These are phyloP conservation scores for Coleophoma crateriformis DNA, from an alignment of 2,329 filamentous ascomycete species.

Conservation along the genomic window DNA sequence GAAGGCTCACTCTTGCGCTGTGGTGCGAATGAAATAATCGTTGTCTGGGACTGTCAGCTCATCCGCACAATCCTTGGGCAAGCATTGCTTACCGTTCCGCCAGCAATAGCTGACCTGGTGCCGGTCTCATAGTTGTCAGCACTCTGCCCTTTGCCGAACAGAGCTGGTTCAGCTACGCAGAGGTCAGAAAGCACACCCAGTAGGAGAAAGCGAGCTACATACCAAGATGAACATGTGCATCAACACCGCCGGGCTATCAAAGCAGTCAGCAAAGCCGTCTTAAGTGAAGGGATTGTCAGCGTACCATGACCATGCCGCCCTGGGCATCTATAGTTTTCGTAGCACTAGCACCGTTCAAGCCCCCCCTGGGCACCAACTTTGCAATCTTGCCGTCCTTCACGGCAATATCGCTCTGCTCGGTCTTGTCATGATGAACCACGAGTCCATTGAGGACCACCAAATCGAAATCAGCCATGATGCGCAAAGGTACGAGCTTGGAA, in stretches of 20 bases:
- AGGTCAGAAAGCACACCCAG: not conserved
- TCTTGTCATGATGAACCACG: conserved; percentile 32
- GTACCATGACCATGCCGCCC: conserved; percentile 37
- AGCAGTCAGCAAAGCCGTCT: not conserved
- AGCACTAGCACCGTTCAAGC: conserved; percentile 22
- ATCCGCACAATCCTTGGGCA: too few relatives aligned
- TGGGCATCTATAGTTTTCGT: conserved; percentile 31
- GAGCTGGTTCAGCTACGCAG: conserved; percentile 30
- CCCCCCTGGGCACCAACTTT: conserved; percentile 26
- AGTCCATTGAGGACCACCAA: conserved; percentile 35
- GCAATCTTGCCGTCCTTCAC: conserved; percentile 35
- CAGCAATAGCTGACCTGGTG: conserved; percentile 38
- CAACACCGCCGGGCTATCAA: conserved; percentile 33
- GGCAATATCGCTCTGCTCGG: conserved; percentile 34
- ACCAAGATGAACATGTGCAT: conserved; percentile 38
- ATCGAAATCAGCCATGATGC: conserved; percentile 24
- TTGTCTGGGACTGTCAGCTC: conserved; percentile 24
- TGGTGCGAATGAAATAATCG: conserved; percentile 40
- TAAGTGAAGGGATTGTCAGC: not conserved
- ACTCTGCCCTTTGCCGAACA: conserved; percentile 31
- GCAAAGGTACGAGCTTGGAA: not conserved
- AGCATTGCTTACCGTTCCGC: conserved; percentile 29
- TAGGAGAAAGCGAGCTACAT: conserved; percentile 5
- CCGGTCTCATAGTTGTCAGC: conserved; percentile 22
- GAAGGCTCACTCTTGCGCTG: conserved; percentile 38